phyloP scores from a whole-genome alignment of 805 yeast genomes.

The Yarrowia sp. region DNA sequence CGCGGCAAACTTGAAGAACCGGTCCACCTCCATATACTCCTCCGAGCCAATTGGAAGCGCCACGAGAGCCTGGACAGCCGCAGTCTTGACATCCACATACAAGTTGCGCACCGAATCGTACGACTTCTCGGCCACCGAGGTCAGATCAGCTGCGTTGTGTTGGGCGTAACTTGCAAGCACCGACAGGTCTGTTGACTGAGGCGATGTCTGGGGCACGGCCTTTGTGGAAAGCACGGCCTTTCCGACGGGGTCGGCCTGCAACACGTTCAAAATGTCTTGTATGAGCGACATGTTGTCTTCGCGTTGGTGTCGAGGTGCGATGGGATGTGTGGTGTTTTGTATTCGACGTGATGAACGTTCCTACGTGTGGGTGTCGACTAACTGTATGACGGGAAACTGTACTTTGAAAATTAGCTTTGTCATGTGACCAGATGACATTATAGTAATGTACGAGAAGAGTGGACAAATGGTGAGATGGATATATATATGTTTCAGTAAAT shows the following conservation, averaged over 20 bases:
- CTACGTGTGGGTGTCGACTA: background rate
- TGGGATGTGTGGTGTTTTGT: background rate
- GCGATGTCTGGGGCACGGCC: conserved; percentile 9
- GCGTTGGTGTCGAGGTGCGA: background rate
- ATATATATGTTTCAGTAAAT: too few relatives aligned
- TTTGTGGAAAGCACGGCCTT: background rate
- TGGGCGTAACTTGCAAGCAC: conserved; percentile 14
- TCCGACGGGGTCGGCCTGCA: conserved; percentile 2
- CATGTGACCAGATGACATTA: background rate
- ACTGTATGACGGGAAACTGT: background rate
- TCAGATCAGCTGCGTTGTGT: conserved; percentile 10
- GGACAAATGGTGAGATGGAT: too few relatives aligned
- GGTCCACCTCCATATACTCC: conserved; percentile 35
- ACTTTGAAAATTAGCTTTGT: conserved; percentile 1
- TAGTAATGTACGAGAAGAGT: background rate
- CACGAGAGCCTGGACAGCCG: conserved; percentile 32
- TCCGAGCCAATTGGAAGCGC: conserved; percentile 33
- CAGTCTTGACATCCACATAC: conserved; percentile 36
- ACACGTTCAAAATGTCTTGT: conserved; percentile 18
- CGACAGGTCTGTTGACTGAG: conserved; percentile 1
- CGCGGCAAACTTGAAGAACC: conserved; percentile 35
- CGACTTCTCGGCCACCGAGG: conserved; percentile 29
- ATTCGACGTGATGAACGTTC: conserved; percentile 16
- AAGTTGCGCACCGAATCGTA: conserved; percentile 27
- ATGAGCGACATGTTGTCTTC: conserved; percentile 7